Percentiles rank a stretch among this genome's conserved stretches.
Evolutionary conservation across 768 basidiomycete species (phyloP).

Genomic region (Tylopilus felleus): DNA sequence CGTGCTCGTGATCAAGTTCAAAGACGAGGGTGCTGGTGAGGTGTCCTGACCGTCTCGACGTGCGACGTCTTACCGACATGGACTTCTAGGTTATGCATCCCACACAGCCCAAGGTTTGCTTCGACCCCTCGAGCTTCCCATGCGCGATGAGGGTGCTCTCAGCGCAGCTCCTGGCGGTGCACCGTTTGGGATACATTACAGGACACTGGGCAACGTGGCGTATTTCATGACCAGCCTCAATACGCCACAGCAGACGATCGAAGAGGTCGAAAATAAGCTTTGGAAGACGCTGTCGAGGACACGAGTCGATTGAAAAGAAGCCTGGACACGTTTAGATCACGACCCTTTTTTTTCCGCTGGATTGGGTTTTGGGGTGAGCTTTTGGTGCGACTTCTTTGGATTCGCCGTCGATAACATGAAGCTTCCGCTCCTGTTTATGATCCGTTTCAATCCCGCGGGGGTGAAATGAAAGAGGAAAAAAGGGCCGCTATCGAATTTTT

Average conservation of each 20-base stretch:
- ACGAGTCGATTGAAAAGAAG: not conserved
- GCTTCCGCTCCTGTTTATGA: not conserved
- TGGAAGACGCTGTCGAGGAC: slow-evolving; percentile 35
- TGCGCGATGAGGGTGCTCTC: slow-evolving; percentile 21
- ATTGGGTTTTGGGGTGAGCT: too few species aligned
- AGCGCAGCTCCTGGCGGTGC: slow-evolving; percentile 50
- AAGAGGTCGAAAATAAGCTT: slow-evolving; percentile 61
- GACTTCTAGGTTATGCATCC: slow-evolving; percentile 48
- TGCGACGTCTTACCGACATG: not conserved
- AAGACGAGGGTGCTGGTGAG: slow-evolving; percentile 54
- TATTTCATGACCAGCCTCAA: slow-evolving; percentile 92
- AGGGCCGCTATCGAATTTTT: not conserved
- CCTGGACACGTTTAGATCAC: not conserved
- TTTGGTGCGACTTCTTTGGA: not conserved
- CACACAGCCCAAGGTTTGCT: slow-evolving; percentile 66
- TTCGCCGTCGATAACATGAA: not conserved
- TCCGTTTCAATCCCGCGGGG: not conserved
- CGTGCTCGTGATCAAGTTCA: slow-evolving; percentile 75
- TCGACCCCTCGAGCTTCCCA: slow-evolving; percentile 41
- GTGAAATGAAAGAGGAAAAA: too few species aligned
- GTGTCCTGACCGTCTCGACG: not conserved
- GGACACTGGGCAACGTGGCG: slow-evolving; percentile 88
- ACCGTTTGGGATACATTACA: slow-evolving; percentile 71
- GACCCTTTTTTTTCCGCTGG: not conserved
- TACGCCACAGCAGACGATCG: slow-evolving; percentile 51